Percentiles rank a stretch among this genome's conserved stretches.
Conservation (phyloP, 345 rosid genomes). For the Lagerstroemia speciosa region DNA sequence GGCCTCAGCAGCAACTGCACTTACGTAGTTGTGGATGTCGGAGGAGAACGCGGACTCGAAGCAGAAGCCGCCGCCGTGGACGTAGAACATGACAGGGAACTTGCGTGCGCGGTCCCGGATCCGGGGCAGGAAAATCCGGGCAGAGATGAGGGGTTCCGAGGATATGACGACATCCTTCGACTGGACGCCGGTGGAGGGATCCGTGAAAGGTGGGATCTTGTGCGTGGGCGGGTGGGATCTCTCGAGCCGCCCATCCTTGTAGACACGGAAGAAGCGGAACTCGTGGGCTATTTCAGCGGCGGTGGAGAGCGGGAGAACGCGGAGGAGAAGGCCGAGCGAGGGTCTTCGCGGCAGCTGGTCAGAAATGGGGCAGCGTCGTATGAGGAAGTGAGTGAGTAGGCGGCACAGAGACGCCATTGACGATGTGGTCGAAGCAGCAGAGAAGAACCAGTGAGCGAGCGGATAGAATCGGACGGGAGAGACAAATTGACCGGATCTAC, state of each 20-base stretch:
- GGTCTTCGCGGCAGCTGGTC: background rate
- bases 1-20: conserved; percentile 17
- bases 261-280: conserved; percentile 30
- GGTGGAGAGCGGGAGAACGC: conserved; percentile 4
- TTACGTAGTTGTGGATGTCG: conserved; percentile 19
- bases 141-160: conserved; percentile 18
- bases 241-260: conserved; percentile 22
- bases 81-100: conserved; percentile 20
- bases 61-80: conserved; percentile 39
- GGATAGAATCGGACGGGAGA: background rate
- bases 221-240: conserved; percentile 13
- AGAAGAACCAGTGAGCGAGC: background rate
- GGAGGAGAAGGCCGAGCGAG: background rate
- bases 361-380: background rate
- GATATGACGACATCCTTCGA: conserved; percentile 26
- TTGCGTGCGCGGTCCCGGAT: conserved; percentile 11
- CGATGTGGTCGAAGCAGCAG: conserved; percentile 3
- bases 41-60: conserved; percentile 24
- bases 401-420: conserved; percentile 16
- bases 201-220: conserved; percentile 16
- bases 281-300: conserved; percentile 16
- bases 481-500: background rate
- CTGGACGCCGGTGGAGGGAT: conserved; percentile 21
- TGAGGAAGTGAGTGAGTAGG: conserved; percentile 2
- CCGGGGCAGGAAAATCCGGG: conserved; percentile 31